Base-by-base conservation (phyloP, 2,329 filamentous ascomycete genomes). In the Mariannaea elegans region DNA sequence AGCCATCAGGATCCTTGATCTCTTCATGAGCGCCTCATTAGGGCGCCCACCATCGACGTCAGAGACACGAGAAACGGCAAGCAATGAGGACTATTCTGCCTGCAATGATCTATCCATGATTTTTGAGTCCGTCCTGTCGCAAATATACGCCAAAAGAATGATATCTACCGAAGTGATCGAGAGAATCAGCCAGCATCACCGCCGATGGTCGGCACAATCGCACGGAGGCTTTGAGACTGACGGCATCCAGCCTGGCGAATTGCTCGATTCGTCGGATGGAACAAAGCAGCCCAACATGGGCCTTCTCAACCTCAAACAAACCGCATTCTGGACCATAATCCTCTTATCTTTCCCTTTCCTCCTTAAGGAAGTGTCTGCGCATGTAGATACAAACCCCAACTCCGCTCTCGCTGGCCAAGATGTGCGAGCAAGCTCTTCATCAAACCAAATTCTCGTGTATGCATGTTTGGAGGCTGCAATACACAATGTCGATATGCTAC, bases 241-340 rank as follows among this genome's bases (percentile, higher is more conserved):
- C 8, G 68, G 67, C 0, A 71, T 70, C 3, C 63, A 60, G 7
- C 49, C 61, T 6, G 66, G 65, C 6, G 68, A 70, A 14, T 47
- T 65, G 21, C 50, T 69, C 7, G 34, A 56, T 13, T 55, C 57
- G 7, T 21, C 41, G 3, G 41, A 47, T 14, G 74, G 68, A 50
- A 6, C 59, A 3, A 52, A 61, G 6, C 70, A 69, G 9, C 69
- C 65, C 0, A 71, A 71, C 1, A 64, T 69, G 24, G 68, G 68
- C 1, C 52, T 70, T 3, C 53, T 71, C 2, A 70, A 79, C 19
- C 61, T 79, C 8, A 77, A 76, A 31, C 64, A 74, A 19, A 75
- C 74, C 0, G 77, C 76, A 2, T 78, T 78, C 52, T 77, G 74
- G 74, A 73, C 73, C 0, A 73, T 78, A 13, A 77, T 78, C 64